A percentile compares a stretch with the other conserved stretches of the same genome.
These are phyloP conservation scores for Saposhnikovia divaricata DNA, from an alignment of 129 eudicot species.

Conservation along the genomic window DNA sequence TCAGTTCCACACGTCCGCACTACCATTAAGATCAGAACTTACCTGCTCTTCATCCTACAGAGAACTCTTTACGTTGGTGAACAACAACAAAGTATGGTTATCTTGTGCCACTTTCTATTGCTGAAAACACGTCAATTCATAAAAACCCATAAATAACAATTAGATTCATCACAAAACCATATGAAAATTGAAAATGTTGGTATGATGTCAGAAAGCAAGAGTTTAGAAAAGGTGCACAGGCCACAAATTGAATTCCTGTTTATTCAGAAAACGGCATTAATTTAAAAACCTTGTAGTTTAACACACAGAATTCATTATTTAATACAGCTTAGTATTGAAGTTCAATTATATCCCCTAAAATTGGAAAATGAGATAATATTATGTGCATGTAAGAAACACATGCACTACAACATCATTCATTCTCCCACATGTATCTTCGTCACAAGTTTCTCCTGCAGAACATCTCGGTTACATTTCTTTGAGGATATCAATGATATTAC, in stretches of 20 bases:
- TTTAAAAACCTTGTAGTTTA: background rate
- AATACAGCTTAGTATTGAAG: background rate
- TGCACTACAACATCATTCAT: background rate
- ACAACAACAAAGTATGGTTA: background rate
- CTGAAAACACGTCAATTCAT: background rate
- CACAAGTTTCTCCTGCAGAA: background rate
- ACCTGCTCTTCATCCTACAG: background rate
- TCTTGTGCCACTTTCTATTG: background rate
- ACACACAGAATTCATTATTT: slow-evolving; percentile 4
- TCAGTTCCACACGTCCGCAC: no score
- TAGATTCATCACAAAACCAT: background rate
- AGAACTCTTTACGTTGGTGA: no score
- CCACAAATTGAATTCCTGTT: background rate
- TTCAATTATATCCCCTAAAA: background rate
- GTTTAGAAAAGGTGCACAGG: background rate
- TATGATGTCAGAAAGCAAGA: background rate
- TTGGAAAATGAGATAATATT: background rate
- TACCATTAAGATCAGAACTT: no score
- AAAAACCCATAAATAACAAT: background rate
- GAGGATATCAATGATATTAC: slow-evolving; percentile 8
- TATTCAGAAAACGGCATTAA: background rate
- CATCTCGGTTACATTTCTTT: background rate
- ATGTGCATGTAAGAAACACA: background rate
- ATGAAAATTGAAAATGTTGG: background rate
- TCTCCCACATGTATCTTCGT: background rate